phyloP scores from a whole-genome alignment of 164 flowering plant genomes.

The Tetrastigma voinierianum region DNA sequence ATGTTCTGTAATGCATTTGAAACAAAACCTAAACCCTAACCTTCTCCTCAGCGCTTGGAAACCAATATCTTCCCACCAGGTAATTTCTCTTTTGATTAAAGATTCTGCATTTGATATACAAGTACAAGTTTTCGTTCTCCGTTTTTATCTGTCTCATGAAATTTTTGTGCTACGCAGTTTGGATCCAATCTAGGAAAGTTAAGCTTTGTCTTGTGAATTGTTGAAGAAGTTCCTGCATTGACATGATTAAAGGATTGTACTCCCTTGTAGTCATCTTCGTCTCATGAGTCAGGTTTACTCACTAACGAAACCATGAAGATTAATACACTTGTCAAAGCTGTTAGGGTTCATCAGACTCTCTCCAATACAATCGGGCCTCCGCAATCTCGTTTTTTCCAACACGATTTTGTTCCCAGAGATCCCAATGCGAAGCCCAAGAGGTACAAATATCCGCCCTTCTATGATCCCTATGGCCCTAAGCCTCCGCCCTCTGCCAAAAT shows the following conservation, averaged over 20 bases:
- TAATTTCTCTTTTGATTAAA: too few relatives aligned
- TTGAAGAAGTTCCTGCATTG: not conserved
- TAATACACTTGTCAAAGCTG: constrained; percentile 26
- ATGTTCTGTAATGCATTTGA: too few relatives aligned
- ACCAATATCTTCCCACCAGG: too few relatives aligned
- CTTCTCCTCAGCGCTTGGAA: too few relatives aligned
- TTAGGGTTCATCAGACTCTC: constrained; percentile 20
- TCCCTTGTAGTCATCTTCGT: not conserved
- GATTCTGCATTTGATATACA: too few relatives aligned
- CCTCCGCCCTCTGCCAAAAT: constrained; percentile 78
- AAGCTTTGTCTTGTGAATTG: not conserved
- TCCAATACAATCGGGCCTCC: constrained; percentile 24
- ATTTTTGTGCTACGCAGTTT: too few relatives aligned
- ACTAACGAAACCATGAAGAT: constrained; percentile 47
- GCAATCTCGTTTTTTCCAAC: constrained; percentile 54
- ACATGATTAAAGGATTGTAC: too few relatives aligned
- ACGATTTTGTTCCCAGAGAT: constrained; percentile 67
- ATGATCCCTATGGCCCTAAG: constrained; percentile 86
- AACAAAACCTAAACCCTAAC: too few relatives aligned
- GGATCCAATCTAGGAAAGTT: not conserved
- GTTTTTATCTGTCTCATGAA: too few relatives aligned
- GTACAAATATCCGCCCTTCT: constrained; percentile 66
- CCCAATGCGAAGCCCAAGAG: constrained; percentile 58
- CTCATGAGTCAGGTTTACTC: too few relatives aligned
- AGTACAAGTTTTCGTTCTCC: too few relatives aligned